Conservation (phyloP, 2,329 filamentous ascomycete genomes). For the Orbilia oligospora region DNA sequence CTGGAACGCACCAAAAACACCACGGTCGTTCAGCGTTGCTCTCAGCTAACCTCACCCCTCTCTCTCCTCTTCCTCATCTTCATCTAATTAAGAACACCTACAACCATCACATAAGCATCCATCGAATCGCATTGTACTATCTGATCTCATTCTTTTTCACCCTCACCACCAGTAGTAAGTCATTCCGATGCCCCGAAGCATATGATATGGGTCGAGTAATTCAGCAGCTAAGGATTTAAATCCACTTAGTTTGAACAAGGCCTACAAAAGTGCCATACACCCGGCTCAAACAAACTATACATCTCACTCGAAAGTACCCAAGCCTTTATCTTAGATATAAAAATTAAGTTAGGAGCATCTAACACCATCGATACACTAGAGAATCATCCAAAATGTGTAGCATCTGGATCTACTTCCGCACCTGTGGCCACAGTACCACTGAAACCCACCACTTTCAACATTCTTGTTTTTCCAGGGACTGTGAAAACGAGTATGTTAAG, state of each 20-base stretch:
- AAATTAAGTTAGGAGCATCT: too few relatives aligned
- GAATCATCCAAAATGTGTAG: constrained; percentile 23
- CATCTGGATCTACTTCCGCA: constrained; percentile 21
- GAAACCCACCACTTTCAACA: constrained; percentile 10
- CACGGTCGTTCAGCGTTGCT: too few relatives aligned
- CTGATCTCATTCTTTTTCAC: too few relatives aligned
- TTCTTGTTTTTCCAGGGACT: not conserved
- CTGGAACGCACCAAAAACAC: too few relatives aligned
- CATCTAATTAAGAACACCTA: not conserved
- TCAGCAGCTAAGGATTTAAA: not conserved
- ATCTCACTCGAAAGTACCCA: too few relatives aligned
- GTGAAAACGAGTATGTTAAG: constrained; percentile 22
- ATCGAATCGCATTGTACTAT: not conserved
- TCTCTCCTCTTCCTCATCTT: not conserved
- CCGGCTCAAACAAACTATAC: too few relatives aligned
- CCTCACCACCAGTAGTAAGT: not conserved
- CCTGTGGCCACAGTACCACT: constrained; percentile 16
- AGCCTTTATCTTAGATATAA: too few relatives aligned
- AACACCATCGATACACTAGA: too few relatives aligned
- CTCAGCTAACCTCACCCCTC: too few relatives aligned
- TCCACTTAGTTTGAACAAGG: not conserved
- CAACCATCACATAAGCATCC: not conserved
- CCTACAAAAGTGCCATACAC: too few relatives aligned
- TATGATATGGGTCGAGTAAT: not conserved
- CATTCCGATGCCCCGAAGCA: not conserved